Evolutionary conservation across 192 early-diverging fungal species (phyloP), one percentile per base, ranked within the genome.

Genomic region (Rhizophagus sp.): DNA sequence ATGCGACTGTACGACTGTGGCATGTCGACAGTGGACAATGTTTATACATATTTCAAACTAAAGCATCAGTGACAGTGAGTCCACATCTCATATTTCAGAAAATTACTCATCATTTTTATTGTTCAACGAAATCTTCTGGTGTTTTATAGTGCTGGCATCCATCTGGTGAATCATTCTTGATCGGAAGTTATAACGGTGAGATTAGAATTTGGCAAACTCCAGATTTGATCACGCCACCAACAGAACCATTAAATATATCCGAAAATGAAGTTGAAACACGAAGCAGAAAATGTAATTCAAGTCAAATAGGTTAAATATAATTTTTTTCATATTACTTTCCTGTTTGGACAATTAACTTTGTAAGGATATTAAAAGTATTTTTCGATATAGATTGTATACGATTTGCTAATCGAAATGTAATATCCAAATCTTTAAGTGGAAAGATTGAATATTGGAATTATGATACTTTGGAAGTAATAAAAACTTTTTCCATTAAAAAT

Each of bases 1-100:
- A 96, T 82, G 87, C 89, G 10, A 94, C 91, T 3, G 88, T 95
- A 6, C 89, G 94, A 66, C 79, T 97, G 49, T 97, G 96, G 96
- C 89, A 94, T 69, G 85, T 95, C 64, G 85, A 87, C 9, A 88
- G 84, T 7, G 85, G 87, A 24, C 75, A 82, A 49, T 95, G 94
- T 73, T 74, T 94, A 47, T 83, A 89, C 41, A 75, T 92, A 15
- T 94, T 91, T 83, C 87, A 88, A 67, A 84, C 82, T 41, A 87
- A 88, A 19, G 88, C 90, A 22, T 89, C 87, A 0, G 90, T 89
- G 3, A 84, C 88, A 30, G 90, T 91, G 84, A 87, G 87, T 66
- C 6, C 50, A 24, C 8, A 44, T 47, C 17, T 62, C 0, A 73
- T 49, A 47, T 24, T 50, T 22, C 4, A 19, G 5, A 12, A 33